Evolutionary conservation across 345 rosid genomes (phyloP).

Genomic region (Psidium friedrichsthalianum): DNA sequence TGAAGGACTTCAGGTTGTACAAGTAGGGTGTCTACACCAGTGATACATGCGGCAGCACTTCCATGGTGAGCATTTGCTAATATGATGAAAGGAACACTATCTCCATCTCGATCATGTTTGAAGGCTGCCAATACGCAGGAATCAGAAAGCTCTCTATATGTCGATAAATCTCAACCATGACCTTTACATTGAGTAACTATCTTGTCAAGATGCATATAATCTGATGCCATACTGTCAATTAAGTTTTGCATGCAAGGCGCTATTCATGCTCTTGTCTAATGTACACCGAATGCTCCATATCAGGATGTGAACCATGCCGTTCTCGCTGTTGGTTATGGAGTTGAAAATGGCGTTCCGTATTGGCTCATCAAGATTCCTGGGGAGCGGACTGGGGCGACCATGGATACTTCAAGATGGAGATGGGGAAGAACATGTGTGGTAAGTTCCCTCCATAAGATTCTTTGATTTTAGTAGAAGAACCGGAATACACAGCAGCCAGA

Average conservation of each 20-base stretch:
- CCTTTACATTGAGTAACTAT: background rate
- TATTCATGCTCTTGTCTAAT: background rate
- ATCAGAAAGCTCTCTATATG: background rate
- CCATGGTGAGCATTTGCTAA: constrained; percentile 8
- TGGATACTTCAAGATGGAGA: constrained; percentile 93
- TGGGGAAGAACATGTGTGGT: constrained; percentile 99
- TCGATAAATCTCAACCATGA: background rate
- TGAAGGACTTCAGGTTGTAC: constrained; percentile 53
- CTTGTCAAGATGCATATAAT: background rate
- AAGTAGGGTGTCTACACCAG: constrained; percentile 76
- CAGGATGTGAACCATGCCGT: constrained; percentile 99
- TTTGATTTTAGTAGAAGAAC: background rate
- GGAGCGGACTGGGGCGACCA: constrained; percentile 69
- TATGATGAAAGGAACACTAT: background rate
- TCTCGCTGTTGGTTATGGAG: constrained; percentile 90
- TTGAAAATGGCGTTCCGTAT: constrained; percentile 62
- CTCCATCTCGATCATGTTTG: background rate
- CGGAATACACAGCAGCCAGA: background rate
- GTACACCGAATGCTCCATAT: background rate
- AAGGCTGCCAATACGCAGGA: background rate
- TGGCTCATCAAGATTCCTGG: constrained; percentile 98
- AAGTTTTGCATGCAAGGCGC: background rate
- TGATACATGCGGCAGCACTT: constrained; percentile 46
- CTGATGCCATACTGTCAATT: background rate
- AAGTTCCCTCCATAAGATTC: constrained; percentile 11